Evolutionary conservation across 2,329 filamentous ascomycete species (phyloP), one percentile per base, ranked within the genome.

Genomic region (Tothia fuscella): DNA sequence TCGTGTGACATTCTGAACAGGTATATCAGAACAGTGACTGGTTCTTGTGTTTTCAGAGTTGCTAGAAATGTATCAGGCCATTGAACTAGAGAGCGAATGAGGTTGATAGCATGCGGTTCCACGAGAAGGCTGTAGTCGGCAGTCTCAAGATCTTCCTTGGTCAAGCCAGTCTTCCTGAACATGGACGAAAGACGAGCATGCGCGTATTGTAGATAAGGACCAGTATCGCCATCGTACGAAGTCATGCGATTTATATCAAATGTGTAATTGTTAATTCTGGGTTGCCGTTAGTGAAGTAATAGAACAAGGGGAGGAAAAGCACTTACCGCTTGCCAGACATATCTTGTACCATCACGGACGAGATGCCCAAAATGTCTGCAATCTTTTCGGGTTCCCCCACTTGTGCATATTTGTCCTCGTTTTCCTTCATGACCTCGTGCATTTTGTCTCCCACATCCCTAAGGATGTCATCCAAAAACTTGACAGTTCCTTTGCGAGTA

Each of bases 401-500:
- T 62, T 95, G 87, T 43, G 77, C 66, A 63, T 96, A 98, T 70
- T 98, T 98, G 56, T 74, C 71, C 53, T 82, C 72, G 61, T 96
- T 96, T 67, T 81, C 82, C 62, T 69, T 77, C 91, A 98, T 98
- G 39, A 93, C 85, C 47, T 94, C 85, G 69, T 96, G 89, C 91
- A 98, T 98, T 64, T 88, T 85, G 42, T 95, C 89, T 53, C 77
- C 80, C 6, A 93, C 86, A 32, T 64, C 57, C 43, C 63, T 59
- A 31, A 70, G 54, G 45, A 67, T 66, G 59, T 72, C 63, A 50
- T 65, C 62, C n/a, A 70, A 57, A 44, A 61, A 65, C 46, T 64
- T 61, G 24, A 55, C 54, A 10, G 61, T 66, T 17, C 75, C 75
- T 57, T 76, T 78, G 49, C 75, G 67, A 6, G 75, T 78, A 49